Conservation (phyloP, 116 monocot species). For the Papilionanthe hybrid region DNA sequence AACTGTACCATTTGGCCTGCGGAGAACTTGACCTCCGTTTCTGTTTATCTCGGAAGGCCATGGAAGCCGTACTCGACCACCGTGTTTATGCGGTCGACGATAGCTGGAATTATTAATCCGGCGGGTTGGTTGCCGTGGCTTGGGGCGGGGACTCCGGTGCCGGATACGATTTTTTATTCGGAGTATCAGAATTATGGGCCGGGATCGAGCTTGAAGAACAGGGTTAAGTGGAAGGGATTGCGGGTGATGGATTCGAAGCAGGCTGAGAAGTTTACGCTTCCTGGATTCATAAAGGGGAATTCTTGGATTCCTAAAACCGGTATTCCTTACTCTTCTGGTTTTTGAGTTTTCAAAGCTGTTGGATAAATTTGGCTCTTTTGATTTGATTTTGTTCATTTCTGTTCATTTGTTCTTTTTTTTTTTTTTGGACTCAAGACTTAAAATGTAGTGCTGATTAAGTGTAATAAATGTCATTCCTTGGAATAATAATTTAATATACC, state of each 20-base stretch:
- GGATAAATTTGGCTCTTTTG: no score
- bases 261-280: constrained; percentile 5
- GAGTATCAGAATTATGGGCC: constrained; percentile 21
- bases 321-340: not conserved
- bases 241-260: constrained; percentile 4
- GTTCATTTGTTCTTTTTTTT: not conserved
- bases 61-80: constrained; percentile 20
- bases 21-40: not conserved
- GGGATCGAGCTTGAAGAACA: not conserved
- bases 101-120: constrained; percentile 3
- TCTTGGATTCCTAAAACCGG: constrained; percentile 9
- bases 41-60: constrained; percentile 17
- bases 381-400: no score
- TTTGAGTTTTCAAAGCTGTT: not conserved
- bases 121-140: constrained; percentile 21
- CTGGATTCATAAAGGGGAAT: not conserved
- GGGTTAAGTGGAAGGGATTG: constrained; percentile 20
- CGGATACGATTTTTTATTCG: constrained; percentile 14
- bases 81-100: constrained; percentile 14
- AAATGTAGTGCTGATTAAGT: not conserved
- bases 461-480: not conserved
- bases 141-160: not conserved
- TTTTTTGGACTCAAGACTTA: not conserved
- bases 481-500: no score
- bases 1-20: constrained; percentile 12